These are phyloP conservation scores for Nitzschia sp. DNA, from an alignment of 108 stramenopile species.

Conservation along the genomic window DNA sequence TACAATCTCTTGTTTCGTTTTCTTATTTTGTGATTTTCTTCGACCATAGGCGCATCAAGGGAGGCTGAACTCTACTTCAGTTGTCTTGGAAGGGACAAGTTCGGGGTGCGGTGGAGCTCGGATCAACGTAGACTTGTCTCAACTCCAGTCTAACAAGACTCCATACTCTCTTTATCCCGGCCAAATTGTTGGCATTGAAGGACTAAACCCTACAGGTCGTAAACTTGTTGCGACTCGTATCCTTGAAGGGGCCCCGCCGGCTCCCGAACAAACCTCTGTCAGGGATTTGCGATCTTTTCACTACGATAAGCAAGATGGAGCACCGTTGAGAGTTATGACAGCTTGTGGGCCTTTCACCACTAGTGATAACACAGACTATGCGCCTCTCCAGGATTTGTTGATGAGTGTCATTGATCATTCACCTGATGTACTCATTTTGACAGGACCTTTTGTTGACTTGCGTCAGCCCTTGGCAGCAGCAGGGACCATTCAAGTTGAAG, in stretches of 20 bases:
- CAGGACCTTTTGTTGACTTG: constrained; percentile 94
- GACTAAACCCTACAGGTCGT: constrained; percentile 84
- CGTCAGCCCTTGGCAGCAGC: constrained; percentile 58
- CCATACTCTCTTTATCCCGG: constrained; percentile 92
- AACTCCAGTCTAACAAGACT: constrained; percentile 28
- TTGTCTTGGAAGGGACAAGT: constrained; percentile 90
- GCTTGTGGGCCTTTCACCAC: constrained; percentile 93
- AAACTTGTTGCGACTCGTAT: constrained; percentile 75
- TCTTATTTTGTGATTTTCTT: constrained; percentile 1
- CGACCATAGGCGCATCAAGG: constrained; percentile 85
- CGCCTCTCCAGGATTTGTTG: constrained; percentile 88
- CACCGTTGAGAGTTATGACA: constrained; percentile 69
- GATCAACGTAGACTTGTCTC: constrained; percentile 71
- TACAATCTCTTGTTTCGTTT: not conserved
- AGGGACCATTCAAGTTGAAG: constrained; percentile 40
- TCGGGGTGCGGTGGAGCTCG: constrained; percentile 78
- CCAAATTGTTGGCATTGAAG: constrained; percentile 93
- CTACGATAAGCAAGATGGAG: constrained; percentile 51
- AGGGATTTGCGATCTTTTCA: constrained; percentile 54
- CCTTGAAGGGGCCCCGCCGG: constrained; percentile 60
- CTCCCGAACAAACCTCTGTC: constrained; percentile 42
- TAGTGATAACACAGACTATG: constrained; percentile 81
- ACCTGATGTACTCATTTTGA: constrained; percentile 92
- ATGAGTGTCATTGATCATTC: constrained; percentile 42
- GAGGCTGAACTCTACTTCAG: constrained; percentile 80